Percentiles rank a stretch among this genome's conserved stretches.
Evolutionary conservation across 192 early-diverging fungal genomes (phyloP).

Genomic region (Coemansia sp.): DNA sequence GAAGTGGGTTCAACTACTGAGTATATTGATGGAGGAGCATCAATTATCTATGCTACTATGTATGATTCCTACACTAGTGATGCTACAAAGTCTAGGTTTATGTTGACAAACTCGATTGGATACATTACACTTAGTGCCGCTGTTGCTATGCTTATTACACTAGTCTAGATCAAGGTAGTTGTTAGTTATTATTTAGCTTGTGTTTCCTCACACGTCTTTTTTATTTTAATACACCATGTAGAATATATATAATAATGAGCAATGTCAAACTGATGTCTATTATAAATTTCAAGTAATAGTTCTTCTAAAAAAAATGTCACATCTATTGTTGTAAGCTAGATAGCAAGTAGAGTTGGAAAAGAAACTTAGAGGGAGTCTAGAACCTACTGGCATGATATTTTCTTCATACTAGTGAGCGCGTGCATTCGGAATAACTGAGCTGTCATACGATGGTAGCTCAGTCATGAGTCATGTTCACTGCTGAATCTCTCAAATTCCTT

Average conservation of each 20-base stretch:
- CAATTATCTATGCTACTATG: conserved; percentile 2
- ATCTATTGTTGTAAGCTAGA: no score
- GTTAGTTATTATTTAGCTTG: neutral
- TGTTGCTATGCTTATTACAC: neutral
- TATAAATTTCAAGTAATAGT: neutral
- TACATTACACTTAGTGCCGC: neutral
- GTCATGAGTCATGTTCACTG: no score
- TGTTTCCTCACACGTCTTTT: neutral
- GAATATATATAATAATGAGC: neutral
- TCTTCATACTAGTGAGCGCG: no score
- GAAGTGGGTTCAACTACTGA: neutral
- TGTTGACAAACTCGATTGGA: neutral
- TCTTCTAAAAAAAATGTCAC: no score
- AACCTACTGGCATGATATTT: no score
- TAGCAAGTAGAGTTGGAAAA: no score
- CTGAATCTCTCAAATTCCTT: no score
- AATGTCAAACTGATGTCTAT: neutral
- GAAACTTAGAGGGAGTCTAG: no score
- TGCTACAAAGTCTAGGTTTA: neutral
- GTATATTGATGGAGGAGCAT: neutral
- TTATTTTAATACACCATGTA: neutral
- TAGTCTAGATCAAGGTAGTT: neutral
- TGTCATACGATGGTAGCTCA: no score
- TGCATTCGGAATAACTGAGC: no score
- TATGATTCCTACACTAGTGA: neutral